Base-by-base conservation (phyloP, 768 basidiomycete species). In the Lyophyllum decastes region DNA sequence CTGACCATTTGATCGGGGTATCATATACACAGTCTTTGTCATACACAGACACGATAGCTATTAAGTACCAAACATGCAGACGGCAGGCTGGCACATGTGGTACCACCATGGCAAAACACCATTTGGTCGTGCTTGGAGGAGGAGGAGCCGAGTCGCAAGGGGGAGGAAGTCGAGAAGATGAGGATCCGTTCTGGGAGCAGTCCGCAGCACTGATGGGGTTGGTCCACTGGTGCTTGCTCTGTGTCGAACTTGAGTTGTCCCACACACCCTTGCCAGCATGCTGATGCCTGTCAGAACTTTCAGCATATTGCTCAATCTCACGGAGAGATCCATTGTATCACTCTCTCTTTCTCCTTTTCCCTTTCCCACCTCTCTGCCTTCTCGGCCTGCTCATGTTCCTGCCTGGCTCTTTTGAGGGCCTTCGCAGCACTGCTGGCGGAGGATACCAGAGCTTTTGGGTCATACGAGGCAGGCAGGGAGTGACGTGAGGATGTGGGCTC, bases 361-460 rank as follows among this genome's bases (percentile, higher is more conserved):
- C 70, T 26, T 52, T 38, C 45, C 52, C 49, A n/a, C 49, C 56
- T 62, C 49, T 55, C 61, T 59, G 65, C 69, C 40, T 58, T 67
- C 38, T 69, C 71, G 61, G 58, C 67, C 60, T 57, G 71, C 65
- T 58, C 69, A 30, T 66, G 70, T 52, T 71, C 71, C 51, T 57
- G 59, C 49, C 60, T 58, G 49, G 68, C 75, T 61, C 61, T 80
- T 64, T 84, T 83, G 22, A 83, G 64, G 16, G 78, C 81, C 72
- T 79, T 76, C 5, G 64, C n/a, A n/a, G n/a, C n/a, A n/a, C n/a
- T n/a, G n/a, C n/a, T n/a, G n/a, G n/a, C n/a, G n/a, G n/a, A n/a
- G n/a, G n/a, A n/a, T n/a, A n/a, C n/a, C n/a, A n/a, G n/a, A n/a
- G n/a, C n/a, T n/a, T n/a, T n/a, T n/a, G 50, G 61, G 4, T 63